Evolutionary conservation across 495 filamentous ascomycete genomes (phyloP).

Genomic region (Penicillium taxi): DNA sequence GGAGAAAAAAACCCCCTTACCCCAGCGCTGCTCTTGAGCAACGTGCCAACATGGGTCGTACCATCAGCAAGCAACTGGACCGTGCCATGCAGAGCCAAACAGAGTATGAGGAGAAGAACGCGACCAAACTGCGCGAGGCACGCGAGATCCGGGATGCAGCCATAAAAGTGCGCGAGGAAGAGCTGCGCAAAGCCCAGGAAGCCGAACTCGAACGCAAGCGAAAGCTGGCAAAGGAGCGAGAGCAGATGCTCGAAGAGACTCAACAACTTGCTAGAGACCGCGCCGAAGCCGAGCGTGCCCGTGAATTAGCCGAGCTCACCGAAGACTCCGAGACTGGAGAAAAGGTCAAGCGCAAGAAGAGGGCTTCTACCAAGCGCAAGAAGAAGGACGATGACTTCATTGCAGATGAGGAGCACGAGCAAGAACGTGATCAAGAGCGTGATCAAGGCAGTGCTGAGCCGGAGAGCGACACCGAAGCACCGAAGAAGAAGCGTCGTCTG

Average conservation of each 20-base stretch:
- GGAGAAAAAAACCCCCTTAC: slow-evolving; percentile 79
- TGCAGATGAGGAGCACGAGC: slow-evolving; percentile 20
- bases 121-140: slow-evolving; percentile 69
- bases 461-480: slow-evolving; percentile 32
- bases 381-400: slow-evolving; percentile 51
- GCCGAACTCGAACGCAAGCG: slow-evolving; percentile 60
- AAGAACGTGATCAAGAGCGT: slow-evolving; percentile 10
- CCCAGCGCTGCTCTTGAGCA: slow-evolving; percentile 83
- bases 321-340: slow-evolving; percentile 72
- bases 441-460: slow-evolving; percentile 15
- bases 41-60: slow-evolving; percentile 94
- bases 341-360: slow-evolving; percentile 63
- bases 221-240: slow-evolving; percentile 74
- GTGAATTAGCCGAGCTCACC: slow-evolving; percentile 63
- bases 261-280: slow-evolving; percentile 60
- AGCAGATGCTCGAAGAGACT: slow-evolving; percentile 67
- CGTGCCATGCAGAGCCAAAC: slow-evolving; percentile 73
- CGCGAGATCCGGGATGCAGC: slow-evolving; percentile 70
- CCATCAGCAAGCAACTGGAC: slow-evolving; percentile 83
- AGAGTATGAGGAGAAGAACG: slow-evolving; percentile 91
- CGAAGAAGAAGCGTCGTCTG: slow-evolving; percentile 45
- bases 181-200: slow-evolving; percentile 55
- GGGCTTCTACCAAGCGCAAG: slow-evolving; percentile 49
- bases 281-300: slow-evolving; percentile 60
- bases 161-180: slow-evolving; percentile 63